Conservation (phyloP, 768 basidiomycete genomes). For the Strobilomyces confusus region DNA sequence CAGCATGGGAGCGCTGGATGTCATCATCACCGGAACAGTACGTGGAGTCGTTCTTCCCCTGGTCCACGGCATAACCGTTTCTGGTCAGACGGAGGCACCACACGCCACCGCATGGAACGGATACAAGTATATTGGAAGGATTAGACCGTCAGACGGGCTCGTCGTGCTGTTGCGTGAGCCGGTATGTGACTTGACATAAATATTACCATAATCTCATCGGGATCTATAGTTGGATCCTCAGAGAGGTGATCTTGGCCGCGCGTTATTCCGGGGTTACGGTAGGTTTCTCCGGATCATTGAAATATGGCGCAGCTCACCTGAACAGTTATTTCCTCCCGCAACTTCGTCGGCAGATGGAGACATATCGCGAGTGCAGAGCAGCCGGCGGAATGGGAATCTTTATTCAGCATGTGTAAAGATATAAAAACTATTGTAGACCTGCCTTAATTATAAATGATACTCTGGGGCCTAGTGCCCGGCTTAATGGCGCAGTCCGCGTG, state of each 20-base stretch:
- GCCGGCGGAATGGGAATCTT: slow-evolving; percentile 45
- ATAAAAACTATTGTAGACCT: slow-evolving; percentile 16
- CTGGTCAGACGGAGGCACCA: slow-evolving; percentile 41
- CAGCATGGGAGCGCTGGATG: slow-evolving; percentile 34
- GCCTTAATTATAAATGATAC: slow-evolving; percentile 1
- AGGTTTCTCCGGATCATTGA: not conserved
- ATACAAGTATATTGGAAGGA: slow-evolving; percentile 51
- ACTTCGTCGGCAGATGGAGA: slow-evolving; percentile 49
- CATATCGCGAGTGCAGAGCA: slow-evolving; percentile 30
- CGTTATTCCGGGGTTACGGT: slow-evolving; percentile 50
- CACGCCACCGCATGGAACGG: slow-evolving; percentile 55
- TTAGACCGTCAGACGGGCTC: slow-evolving; percentile 57
- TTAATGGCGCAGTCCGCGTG: not conserved
- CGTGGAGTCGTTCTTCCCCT: slow-evolving; percentile 12
- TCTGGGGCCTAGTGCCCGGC: not conserved
- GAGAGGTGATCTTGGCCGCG: slow-evolving; percentile 31
- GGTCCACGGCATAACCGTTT: not conserved
- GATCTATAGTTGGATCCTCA: slow-evolving; percentile 20
- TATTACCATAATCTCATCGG: slow-evolving; percentile 2
- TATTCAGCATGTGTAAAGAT: slow-evolving; percentile 49
- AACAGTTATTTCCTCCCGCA: slow-evolving; percentile 46
- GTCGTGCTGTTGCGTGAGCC: slow-evolving; percentile 51
- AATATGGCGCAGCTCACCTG: slow-evolving; percentile 8
- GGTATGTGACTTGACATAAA: slow-evolving; percentile 30
- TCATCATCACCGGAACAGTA: slow-evolving; percentile 53